These are phyloP conservation scores for Auricularia heimuer DNA, from an alignment of 768 basidiomycete species.

Conservation along the genomic window DNA sequence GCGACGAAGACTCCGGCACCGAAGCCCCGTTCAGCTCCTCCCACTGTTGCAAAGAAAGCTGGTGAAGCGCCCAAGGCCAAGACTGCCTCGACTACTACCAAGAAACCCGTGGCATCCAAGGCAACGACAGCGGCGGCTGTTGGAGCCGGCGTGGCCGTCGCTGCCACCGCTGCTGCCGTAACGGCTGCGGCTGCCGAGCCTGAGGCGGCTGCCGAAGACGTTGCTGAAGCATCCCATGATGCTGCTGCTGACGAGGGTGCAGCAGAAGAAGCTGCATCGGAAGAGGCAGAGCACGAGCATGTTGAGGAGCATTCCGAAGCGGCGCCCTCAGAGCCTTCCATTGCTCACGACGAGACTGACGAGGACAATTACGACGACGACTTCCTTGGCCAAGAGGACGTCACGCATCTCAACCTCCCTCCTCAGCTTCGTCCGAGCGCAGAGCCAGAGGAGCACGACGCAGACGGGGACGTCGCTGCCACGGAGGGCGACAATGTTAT, in stretches of 20 bases:
- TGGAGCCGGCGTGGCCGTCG: slow-evolving; percentile 16
- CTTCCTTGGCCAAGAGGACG: slow-evolving; percentile 11
- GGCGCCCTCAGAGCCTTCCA: slow-evolving; percentile 10
- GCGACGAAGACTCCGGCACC: slow-evolving; percentile 14
- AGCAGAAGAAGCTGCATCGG: background rate
- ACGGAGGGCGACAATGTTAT: too few relatives aligned
- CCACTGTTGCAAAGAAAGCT: background rate
- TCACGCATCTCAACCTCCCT: background rate
- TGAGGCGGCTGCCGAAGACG: slow-evolving; percentile 10
- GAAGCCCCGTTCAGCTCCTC: slow-evolving; percentile 10
- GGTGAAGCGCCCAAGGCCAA: slow-evolving; percentile 17
- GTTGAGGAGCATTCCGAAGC: background rate
- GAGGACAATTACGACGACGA: slow-evolving; percentile 21
- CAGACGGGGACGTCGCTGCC: background rate
- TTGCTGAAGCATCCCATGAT: background rate
- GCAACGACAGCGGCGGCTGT: slow-evolving; percentile 18
- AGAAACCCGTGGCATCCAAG: slow-evolving; percentile 16
- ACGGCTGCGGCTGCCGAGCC: slow-evolving; percentile 14
- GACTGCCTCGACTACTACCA: background rate
- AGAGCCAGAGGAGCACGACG: slow-evolving; percentile 10
- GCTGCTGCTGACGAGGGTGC: background rate
- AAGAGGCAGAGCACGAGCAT: slow-evolving; percentile 15
- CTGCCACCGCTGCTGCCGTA: slow-evolving; percentile 13
- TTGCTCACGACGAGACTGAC: slow-evolving; percentile 12
- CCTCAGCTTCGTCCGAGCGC: background rate